Conservation (phyloP, 2,329 filamentous ascomycete genomes). For the Coleophoma crateriformis region DNA sequence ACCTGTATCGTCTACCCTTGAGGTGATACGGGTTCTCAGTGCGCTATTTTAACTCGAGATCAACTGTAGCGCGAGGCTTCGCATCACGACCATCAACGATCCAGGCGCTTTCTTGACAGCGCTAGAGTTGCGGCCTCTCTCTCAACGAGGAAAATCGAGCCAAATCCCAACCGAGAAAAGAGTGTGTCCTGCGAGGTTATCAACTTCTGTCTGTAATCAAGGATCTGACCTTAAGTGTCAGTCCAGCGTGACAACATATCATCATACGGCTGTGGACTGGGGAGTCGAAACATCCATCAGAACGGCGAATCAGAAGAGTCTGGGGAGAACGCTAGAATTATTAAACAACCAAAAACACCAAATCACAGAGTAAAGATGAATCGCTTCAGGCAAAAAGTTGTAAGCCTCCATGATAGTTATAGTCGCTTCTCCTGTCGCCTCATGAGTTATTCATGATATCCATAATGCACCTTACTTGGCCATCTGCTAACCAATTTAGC, state of each 20-base stretch:
- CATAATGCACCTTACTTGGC: slow-evolving; percentile 3
- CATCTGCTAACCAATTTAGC: slow-evolving; percentile 47
- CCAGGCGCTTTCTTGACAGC: no score
- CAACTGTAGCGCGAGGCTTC: no score
- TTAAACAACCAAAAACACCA: slow-evolving; percentile 20
- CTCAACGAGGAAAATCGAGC: no score
- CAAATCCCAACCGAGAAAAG: no score
- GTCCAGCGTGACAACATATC: not conserved
- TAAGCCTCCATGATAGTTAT: slow-evolving; percentile 44
- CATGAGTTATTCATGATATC: slow-evolving; percentile 1
- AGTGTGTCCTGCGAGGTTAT: not conserved
- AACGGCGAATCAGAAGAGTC: not conserved
- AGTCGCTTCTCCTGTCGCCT: no score
- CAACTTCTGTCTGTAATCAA: not conserved
- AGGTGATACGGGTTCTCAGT: no score
- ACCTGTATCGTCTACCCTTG: no score
- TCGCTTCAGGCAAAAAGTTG: slow-evolving; percentile 94
- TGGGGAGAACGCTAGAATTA: not conserved
- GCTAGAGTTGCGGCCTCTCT: no score
- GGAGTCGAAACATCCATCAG: not conserved
- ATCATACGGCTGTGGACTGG: not conserved
- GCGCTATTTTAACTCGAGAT: no score
- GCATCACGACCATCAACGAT: no score
- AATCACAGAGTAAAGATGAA: slow-evolving; percentile 66
- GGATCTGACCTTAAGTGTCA: not conserved